phyloP scores from a whole-genome alignment of 1,139 yeast species.

The Nakaseomyces glabratus region DNA sequence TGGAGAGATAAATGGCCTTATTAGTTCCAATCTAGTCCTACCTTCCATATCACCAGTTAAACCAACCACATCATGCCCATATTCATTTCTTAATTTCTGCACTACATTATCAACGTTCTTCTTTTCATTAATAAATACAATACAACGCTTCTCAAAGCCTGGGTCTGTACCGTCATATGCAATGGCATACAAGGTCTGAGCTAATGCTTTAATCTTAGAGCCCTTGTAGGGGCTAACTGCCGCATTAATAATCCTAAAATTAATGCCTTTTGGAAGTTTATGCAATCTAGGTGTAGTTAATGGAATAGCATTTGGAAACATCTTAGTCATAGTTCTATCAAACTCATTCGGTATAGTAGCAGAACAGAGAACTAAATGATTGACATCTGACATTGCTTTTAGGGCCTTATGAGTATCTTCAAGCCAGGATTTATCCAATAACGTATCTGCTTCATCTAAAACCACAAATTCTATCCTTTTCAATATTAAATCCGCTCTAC shows the following conservation, averaged over 20 bases:
- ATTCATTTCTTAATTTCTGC: conserved; percentile 41
- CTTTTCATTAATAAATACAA: conserved; percentile 77
- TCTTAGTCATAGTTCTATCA: conserved; percentile 47
- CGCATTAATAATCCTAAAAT: conserved; percentile 68
- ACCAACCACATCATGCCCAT: conserved; percentile 54
- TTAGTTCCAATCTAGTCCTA: conserved; percentile 46
- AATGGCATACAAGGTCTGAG: conserved; percentile 82
- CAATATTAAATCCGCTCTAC: conserved; percentile 42
- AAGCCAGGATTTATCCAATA: conserved; percentile 76
- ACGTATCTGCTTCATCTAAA: conserved; percentile 92
- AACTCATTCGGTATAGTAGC: conserved; percentile 85
- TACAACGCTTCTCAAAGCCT: conserved; percentile 68
- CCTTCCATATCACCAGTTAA: conserved; percentile 57
- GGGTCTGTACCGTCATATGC: conserved; percentile 75
- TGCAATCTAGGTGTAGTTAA: conserved; percentile 79
- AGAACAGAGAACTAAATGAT: conserved; percentile 67
- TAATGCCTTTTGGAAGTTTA: conserved; percentile 66
- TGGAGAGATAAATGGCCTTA: conserved; percentile 55
- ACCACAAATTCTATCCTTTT: conserved; percentile 51
- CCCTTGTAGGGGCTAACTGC: conserved; percentile 70
- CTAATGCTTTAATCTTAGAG: conserved; percentile 72
- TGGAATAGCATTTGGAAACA: conserved; percentile 60
- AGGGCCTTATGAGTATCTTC: conserved; percentile 56
- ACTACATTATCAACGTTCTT: conserved; percentile 51
- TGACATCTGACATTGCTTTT: conserved; percentile 43